These are phyloP conservation scores for Phlebopus sp. DNA, from an alignment of 1,284 basidiomycete genomes.

Conservation along the genomic window DNA sequence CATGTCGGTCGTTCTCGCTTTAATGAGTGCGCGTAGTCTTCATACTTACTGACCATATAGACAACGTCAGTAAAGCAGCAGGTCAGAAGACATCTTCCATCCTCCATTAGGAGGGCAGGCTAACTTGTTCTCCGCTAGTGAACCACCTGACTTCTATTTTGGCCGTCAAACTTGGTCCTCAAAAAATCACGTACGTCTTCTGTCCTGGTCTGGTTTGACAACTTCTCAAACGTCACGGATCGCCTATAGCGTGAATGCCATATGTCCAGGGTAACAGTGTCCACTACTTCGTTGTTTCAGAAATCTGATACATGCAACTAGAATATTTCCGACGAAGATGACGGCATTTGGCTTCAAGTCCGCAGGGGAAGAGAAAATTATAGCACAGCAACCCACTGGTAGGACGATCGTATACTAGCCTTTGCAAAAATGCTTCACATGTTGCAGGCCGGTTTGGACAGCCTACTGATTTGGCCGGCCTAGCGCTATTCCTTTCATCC, in stretches of 20 bases:
- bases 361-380: conserved; percentile 53
- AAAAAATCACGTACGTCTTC: conserved; percentile 60
- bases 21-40: background rate
- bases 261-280: conserved; percentile 63
- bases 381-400: conserved; percentile 60
- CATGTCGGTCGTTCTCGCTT: conserved; percentile 50
- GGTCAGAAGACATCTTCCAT: conserved; percentile 33
- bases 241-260: conserved; percentile 76
- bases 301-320: conserved; percentile 24
- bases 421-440: background rate
- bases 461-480: conserved; percentile 73
- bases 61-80: conserved; percentile 78
- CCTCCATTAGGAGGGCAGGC: background rate
- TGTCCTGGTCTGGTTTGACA: conserved; percentile 1
- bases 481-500: conserved; percentile 71
- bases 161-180: conserved; percentile 63
- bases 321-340: conserved; percentile 86
- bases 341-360: conserved; percentile 72
- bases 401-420: conserved; percentile 9
- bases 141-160: conserved; percentile 80
- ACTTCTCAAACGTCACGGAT: background rate
- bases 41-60: conserved; percentile 35
- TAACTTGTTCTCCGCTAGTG: conserved; percentile 36
- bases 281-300: background rate
- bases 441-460: conserved; percentile 60